phyloP scores from a whole-genome alignment of 305 asterid genomes.

The Fraxinus paxiana region DNA sequence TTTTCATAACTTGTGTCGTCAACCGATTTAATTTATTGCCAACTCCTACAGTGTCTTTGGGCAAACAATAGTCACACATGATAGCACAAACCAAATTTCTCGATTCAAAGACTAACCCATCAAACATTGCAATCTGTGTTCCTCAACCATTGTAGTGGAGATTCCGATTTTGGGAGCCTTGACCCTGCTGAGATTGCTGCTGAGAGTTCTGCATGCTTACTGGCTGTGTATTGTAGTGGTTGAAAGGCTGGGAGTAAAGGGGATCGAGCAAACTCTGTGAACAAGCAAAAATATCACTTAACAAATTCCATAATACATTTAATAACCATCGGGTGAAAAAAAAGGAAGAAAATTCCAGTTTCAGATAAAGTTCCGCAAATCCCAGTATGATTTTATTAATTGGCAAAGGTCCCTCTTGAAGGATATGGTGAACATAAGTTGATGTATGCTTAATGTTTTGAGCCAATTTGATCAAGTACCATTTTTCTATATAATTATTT shows the following conservation, averaged over 20 bases:
- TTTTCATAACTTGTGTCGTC: constrained; percentile 21
- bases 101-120: constrained; percentile 47
- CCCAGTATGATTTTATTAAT: not conserved
- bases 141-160: constrained; percentile 74
- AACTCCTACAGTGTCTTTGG: constrained; percentile 35
- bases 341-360: not conserved
- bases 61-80: constrained; percentile 35
- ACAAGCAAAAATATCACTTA: constrained; percentile 1
- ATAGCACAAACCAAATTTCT: constrained; percentile 56
- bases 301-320: not conserved
- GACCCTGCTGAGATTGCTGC: constrained; percentile 73
- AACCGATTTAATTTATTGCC: constrained; percentile 27
- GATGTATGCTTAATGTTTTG: not conserved
- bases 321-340: not conserved
- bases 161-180: constrained; percentile 70
- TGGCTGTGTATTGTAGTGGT: constrained; percentile 75
- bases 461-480: not conserved
- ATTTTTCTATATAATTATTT: not conserved
- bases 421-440: not conserved
- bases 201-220: constrained; percentile 59
- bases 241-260: constrained; percentile 77
- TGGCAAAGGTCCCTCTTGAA: not conserved
- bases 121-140: not conserved
- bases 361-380: not conserved
- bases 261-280: constrained; percentile 71